Conservation (phyloP, 1,139 yeast species). For the Pichia sp. region DNA sequence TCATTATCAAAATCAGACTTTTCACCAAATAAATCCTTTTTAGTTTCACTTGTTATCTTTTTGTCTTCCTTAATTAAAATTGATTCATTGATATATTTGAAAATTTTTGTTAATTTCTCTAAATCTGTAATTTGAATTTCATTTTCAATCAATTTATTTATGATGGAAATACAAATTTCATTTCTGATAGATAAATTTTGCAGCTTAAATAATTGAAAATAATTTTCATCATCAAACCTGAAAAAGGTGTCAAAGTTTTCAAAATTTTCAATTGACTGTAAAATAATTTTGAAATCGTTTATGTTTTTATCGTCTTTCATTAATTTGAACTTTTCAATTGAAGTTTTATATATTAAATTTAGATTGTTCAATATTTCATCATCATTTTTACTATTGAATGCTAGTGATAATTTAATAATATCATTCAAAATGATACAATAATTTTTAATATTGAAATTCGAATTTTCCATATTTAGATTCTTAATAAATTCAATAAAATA, state of each 20-base stretch:
- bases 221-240: constrained; percentile 33
- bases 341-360: constrained; percentile 54
- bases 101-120: constrained; percentile 40
- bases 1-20: constrained; percentile 21
- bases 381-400: constrained; percentile 45
- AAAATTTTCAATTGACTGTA: constrained; percentile 46
- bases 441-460: constrained; percentile 60
- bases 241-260: constrained; percentile 25
- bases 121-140: constrained; percentile 23
- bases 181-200: constrained; percentile 34
- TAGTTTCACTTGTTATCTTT: constrained; percentile 6
- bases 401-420: constrained; percentile 49
- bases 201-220: constrained; percentile 38
- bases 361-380: constrained; percentile 56
- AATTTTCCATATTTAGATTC: constrained; percentile 47
- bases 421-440: constrained; percentile 60
- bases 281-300: constrained; percentile 48
- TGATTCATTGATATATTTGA: constrained; percentile 33
- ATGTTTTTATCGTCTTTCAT: constrained; percentile 22
- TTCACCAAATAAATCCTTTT: constrained; percentile 31
- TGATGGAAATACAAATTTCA: constrained; percentile 38
- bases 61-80: constrained; percentile 16
- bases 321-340: constrained; percentile 42
- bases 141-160: constrained; percentile 33
- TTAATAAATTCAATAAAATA: constrained; percentile 61